Percentiles rank a stretch among this genome's conserved stretches.
phyloP scores from a whole-genome alignment of 2,329 filamentous ascomycete genomes.

The Penicillium expansum region DNA sequence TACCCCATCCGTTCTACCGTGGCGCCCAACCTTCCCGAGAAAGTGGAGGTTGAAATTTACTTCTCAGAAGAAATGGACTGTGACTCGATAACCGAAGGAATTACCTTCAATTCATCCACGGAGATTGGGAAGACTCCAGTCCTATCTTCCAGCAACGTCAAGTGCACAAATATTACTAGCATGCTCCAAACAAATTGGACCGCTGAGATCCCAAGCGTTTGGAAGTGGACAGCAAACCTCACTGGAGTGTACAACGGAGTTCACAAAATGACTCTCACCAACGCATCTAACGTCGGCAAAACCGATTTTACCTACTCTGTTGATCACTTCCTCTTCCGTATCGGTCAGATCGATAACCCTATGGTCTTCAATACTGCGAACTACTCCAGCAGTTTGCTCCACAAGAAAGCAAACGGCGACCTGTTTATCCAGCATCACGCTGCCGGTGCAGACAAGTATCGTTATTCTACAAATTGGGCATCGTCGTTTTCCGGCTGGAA shows the following conservation, averaged over 20 bases:
- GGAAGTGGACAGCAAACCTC: conserved; percentile 53
- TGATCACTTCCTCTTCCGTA: conserved; percentile 62
- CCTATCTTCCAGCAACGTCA: conserved; percentile 45
- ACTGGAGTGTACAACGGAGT: conserved; percentile 60
- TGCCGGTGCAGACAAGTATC: conserved; percentile 60
- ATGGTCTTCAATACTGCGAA: conserved; percentile 59
- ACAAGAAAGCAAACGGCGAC: conserved; percentile 42
- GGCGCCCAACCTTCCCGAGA: conserved; percentile 40
- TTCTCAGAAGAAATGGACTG: conserved; percentile 63
- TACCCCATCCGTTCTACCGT: conserved; percentile 52
- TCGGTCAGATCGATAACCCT: conserved; percentile 58
- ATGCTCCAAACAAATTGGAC: conserved; percentile 39
- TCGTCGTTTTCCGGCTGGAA: conserved; percentile 59
- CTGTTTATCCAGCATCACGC: conserved; percentile 58
- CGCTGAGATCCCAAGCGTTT: conserved; percentile 54
- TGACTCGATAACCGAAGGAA: conserved; percentile 48
- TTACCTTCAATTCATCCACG: conserved; percentile 55
- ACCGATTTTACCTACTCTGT: conserved; percentile 48
- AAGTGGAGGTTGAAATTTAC: conserved; percentile 50
- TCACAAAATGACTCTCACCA: conserved; percentile 57
- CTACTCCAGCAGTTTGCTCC: conserved; percentile 56
- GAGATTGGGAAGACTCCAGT: conserved; percentile 45
- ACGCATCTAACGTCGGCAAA: conserved; percentile 46
- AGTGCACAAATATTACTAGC: conserved; percentile 43
- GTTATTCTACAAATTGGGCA: conserved; percentile 63